A percentile compares a stretch with the other conserved stretches of the same genome.
Conservation (phyloP, 306 rosid species). For the Vachellia pachyceras region DNA sequence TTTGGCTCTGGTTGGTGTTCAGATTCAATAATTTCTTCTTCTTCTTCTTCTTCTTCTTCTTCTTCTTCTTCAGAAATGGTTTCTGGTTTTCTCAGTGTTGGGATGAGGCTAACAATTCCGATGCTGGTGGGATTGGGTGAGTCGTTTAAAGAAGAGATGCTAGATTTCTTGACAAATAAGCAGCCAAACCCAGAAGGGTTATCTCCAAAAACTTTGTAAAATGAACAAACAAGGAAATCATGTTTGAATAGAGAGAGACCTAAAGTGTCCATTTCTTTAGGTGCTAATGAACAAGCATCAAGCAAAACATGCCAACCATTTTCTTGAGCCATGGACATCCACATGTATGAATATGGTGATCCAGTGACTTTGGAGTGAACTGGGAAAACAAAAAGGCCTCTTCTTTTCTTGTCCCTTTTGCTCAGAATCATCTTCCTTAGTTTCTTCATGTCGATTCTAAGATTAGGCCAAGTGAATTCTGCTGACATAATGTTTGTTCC, state of each 20-base stretch:
- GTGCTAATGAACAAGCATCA: slow-evolving; percentile 74
- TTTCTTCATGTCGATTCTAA: slow-evolving; percentile 52
- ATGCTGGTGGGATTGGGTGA: slow-evolving; percentile 48
- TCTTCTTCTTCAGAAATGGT: slow-evolving; percentile 2
- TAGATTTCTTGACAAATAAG: slow-evolving; percentile 79
- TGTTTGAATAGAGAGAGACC: slow-evolving; percentile 85
- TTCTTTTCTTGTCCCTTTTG: slow-evolving; percentile 46
- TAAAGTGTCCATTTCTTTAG: slow-evolving; percentile 80
- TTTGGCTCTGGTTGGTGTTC: neutral
- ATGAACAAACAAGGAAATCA: slow-evolving; percentile 77
- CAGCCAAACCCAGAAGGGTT: slow-evolving; percentile 88
- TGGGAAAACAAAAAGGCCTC: slow-evolving; percentile 80
- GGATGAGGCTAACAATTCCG: slow-evolving; percentile 71
- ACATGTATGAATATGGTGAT: slow-evolving; percentile 70
- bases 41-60: too few relatives aligned
- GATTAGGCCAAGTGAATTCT: slow-evolving; percentile 67
- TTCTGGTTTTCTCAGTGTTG: slow-evolving; percentile 40
- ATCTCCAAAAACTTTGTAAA: slow-evolving; percentile 75
- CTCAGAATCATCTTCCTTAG: slow-evolving; percentile 53
- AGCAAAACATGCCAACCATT: slow-evolving; percentile 85
- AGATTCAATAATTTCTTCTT: neutral
- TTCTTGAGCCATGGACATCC: slow-evolving; percentile 86
- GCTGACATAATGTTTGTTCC: slow-evolving; percentile 62
- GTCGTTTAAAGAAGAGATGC: slow-evolving; percentile 49
- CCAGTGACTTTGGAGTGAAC: slow-evolving; percentile 82